Evolutionary conservation across 208 protist genomes (phyloP).

Genomic region (Novymonas esmeraldas): DNA sequence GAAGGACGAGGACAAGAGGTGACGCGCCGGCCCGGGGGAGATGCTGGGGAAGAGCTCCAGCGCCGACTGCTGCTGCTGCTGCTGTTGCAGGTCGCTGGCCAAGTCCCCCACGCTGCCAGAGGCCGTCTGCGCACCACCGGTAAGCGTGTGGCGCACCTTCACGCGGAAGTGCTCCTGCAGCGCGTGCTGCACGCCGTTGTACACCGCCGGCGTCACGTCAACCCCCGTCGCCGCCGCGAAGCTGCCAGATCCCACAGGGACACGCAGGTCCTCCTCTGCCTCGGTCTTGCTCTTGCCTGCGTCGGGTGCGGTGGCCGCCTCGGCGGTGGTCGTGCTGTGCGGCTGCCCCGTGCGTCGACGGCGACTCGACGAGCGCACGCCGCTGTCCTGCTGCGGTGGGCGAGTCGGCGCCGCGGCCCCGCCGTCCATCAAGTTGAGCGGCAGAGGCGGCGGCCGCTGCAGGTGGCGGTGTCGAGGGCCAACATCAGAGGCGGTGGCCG

Average conservation of each 20-base stretch:
- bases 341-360: not conserved
- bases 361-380: not conserved
- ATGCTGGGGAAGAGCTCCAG: not conserved
- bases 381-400: constrained; percentile 4
- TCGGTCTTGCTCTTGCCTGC: not conserved
- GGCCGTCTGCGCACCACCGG: not conserved
- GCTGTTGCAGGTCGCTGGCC: constrained; percentile 5
- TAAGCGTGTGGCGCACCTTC: constrained; percentile 27
- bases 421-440: not conserved
- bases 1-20: not conserved
- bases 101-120: constrained; percentile 10
- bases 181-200: constrained; percentile 29
- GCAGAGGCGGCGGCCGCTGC: not conserved
- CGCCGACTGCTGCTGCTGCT: constrained; percentile 3
- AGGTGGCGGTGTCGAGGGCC: not conserved
- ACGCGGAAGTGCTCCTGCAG: constrained; percentile 33
- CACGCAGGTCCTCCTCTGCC: not conserved
- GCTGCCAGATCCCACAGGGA: not conserved
- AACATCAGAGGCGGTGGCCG: not conserved
- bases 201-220: constrained; percentile 17
- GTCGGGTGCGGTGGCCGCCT: not conserved
- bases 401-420: not conserved
- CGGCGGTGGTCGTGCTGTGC: not conserved
- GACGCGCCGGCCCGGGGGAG: not conserved
- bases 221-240: not conserved